phyloP scores from a whole-genome alignment of 768 basidiomycete species.

The Rhizopogon vesiculosus region DNA sequence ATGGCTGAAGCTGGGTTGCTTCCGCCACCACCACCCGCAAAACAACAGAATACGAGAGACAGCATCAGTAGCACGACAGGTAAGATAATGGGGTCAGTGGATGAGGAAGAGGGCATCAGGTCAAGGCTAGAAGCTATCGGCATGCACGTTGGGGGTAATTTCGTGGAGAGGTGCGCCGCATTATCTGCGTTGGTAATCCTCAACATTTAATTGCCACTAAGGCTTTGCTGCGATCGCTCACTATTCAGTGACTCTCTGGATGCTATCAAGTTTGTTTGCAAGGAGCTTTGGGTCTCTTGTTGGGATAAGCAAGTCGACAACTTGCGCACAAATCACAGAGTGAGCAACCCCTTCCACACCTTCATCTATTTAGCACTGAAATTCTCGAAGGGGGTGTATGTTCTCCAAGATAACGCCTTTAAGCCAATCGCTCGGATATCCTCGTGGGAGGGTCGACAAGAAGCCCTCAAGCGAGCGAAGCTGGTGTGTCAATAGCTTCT shows the following conservation, averaged over 20 bases:
- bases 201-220: constrained; percentile 23
- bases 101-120: constrained; percentile 69
- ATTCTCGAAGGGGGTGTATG: constrained; percentile 74
- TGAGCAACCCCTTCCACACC: constrained; percentile 31
- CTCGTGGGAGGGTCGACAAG: constrained; percentile 71
- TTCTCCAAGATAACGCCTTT: constrained; percentile 88
- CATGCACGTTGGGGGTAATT: constrained; percentile 79
- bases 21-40: constrained; percentile 41
- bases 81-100: constrained; percentile 21
- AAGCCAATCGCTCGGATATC: constrained; percentile 81
- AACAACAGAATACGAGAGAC: constrained; percentile 28
- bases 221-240: constrained; percentile 70
- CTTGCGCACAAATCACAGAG: constrained; percentile 89
- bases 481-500: constrained; percentile 42
- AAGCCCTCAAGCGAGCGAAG: constrained; percentile 67
- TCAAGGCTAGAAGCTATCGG: constrained; percentile 79
- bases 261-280: constrained; percentile 92
- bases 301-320: constrained; percentile 98
- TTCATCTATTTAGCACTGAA: not conserved
- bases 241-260: constrained; percentile 84
- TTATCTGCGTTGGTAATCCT: not conserved
- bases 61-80: constrained; percentile 27
- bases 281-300: constrained; percentile 88
- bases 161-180: constrained; percentile 70
- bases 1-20: constrained; percentile 78